phyloP scores from a whole-genome alignment of 1,139 yeast genomes.

The Saccharomyces pastorianus region DNA sequence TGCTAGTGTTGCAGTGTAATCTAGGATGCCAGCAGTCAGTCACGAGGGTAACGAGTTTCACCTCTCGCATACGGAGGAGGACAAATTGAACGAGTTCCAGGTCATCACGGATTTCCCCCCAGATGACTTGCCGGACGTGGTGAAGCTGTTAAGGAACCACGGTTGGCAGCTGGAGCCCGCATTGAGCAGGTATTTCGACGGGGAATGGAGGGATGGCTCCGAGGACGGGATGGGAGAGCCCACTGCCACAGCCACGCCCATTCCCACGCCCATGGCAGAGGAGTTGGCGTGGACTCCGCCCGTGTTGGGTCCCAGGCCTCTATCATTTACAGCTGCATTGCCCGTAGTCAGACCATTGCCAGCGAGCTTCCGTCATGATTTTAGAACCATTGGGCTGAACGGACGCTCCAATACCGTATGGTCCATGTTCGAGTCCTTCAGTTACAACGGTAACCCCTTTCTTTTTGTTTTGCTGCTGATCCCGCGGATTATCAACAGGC shows the following conservation, averaged over 20 bases:
- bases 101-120: constrained; percentile 33
- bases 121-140: constrained; percentile 31
- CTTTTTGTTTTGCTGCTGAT: constrained; percentile 20
- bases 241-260: constrained; percentile 15
- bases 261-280: constrained; percentile 13
- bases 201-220: constrained; percentile 28
- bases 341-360: constrained; percentile 32
- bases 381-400: constrained; percentile 22
- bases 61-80: constrained; percentile 34
- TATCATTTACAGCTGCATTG: background rate
- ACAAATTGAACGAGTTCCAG: constrained; percentile 34
- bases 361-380: constrained; percentile 20
- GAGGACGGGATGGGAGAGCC: constrained; percentile 16
- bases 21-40: constrained; percentile 23
- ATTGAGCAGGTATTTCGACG: constrained; percentile 35
- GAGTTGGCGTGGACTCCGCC: constrained; percentile 4
- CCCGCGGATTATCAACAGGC: constrained; percentile 10
- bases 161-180: constrained; percentile 37
- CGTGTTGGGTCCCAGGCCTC: background rate
- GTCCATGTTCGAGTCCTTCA: constrained; percentile 3
- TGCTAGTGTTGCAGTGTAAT: background rate
- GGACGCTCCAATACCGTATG: constrained; percentile 7
- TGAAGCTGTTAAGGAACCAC: constrained; percentile 31
- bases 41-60: constrained; percentile 23
- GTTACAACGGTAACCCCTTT: constrained; percentile 11